Evolutionary conservation across 2,329 filamentous ascomycete genomes (phyloP).

Genomic region (Xylaria sp.): DNA sequence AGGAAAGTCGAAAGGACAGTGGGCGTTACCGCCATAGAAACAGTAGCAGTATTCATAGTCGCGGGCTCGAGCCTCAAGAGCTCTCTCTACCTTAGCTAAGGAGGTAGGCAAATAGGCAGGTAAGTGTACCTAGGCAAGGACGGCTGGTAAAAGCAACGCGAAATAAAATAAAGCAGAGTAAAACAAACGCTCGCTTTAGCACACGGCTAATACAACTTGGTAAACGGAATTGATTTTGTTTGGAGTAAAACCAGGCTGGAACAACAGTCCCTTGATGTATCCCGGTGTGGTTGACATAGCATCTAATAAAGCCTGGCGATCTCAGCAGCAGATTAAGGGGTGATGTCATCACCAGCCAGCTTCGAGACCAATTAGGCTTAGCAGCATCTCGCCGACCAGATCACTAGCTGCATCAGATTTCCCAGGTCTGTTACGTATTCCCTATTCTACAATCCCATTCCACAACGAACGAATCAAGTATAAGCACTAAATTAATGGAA

Average conservation of each 20-base stretch:
- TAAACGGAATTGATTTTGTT: background rate
- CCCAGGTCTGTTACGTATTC: slow-evolving; percentile 2
- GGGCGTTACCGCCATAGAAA: slow-evolving; percentile 86
- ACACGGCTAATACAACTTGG: background rate
- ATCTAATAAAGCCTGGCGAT: slow-evolving; percentile 32
- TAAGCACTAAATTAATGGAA: background rate
- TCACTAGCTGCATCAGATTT: slow-evolving; percentile 3
- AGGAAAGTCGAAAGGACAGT: slow-evolving; percentile 88
- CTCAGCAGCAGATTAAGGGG: slow-evolving; percentile 23
- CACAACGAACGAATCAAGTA: background rate
- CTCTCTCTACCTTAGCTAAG: slow-evolving; percentile 1
- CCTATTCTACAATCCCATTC: background rate
- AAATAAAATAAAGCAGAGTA: background rate
- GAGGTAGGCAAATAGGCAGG: no score
- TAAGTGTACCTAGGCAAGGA: slow-evolving; percentile 2
- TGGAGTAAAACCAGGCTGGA: slow-evolving; percentile 19
- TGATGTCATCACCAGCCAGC: slow-evolving; percentile 36
- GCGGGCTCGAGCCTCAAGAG: slow-evolving; percentile 20
- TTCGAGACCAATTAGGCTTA: slow-evolving; percentile 25
- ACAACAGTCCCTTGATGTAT: slow-evolving; percentile 11
- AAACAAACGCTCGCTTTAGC: slow-evolving; percentile 10
- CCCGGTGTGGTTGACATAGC: slow-evolving; percentile 11
- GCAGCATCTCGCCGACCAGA: slow-evolving; percentile 17
- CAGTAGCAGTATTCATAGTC: slow-evolving; percentile 74
- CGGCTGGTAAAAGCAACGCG: background rate